Percentiles rank a stretch among this genome's conserved stretches.
Conservation (phyloP, 352 stramenopile species). For the Globisporangium canariense region DNA sequence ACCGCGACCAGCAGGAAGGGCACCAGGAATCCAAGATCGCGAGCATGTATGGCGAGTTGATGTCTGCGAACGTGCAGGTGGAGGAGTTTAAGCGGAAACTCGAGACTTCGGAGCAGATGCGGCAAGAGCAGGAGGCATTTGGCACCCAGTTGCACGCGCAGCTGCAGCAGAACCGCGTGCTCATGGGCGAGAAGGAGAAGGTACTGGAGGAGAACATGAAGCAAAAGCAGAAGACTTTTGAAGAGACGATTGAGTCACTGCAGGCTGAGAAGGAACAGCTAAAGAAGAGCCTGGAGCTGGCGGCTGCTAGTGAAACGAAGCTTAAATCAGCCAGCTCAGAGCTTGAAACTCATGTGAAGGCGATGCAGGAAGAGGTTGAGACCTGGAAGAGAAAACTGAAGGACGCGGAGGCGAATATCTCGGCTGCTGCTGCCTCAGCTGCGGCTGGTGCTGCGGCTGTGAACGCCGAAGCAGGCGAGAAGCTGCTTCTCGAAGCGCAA, state of each 20-base stretch:
- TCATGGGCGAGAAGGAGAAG: conserved; percentile 47
- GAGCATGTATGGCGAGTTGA: conserved; percentile 66
- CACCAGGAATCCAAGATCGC: conserved; percentile 71
- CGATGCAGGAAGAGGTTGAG: conserved; percentile 38
- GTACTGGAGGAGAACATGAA: conserved; percentile 38
- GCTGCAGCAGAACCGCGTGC: conserved; percentile 43
- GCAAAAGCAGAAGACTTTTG: conserved; percentile 32
- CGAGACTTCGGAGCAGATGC: conserved; percentile 61
- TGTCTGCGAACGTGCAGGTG: conserved; percentile 70
- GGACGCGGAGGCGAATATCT: conserved; percentile 17
- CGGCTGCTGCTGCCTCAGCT: conserved; percentile 2
- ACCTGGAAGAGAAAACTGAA: conserved; percentile 35
- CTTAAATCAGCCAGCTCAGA: conserved; percentile 29
- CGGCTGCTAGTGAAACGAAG: conserved; percentile 23
- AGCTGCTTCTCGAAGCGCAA: conserved; percentile 61
- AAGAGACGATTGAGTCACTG: conserved; percentile 26
- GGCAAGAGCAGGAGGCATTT: conserved; percentile 60
- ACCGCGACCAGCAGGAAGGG: conserved; percentile 55
- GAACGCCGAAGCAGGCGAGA: conserved; percentile 38
- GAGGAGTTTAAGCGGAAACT: conserved; percentile 69
- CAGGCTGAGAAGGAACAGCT: conserved; percentile 42
- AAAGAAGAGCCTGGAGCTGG: conserved; percentile 39
- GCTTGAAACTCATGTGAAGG: conserved; percentile 33
- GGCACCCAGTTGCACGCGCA: conserved; percentile 47
- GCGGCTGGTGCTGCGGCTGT: conserved; percentile 4